Percentiles rank a stretch among this genome's conserved stretches.
Conservation (phyloP, 2,329 filamentous ascomycete species). For the Pseudogymnoascus sp. region DNA sequence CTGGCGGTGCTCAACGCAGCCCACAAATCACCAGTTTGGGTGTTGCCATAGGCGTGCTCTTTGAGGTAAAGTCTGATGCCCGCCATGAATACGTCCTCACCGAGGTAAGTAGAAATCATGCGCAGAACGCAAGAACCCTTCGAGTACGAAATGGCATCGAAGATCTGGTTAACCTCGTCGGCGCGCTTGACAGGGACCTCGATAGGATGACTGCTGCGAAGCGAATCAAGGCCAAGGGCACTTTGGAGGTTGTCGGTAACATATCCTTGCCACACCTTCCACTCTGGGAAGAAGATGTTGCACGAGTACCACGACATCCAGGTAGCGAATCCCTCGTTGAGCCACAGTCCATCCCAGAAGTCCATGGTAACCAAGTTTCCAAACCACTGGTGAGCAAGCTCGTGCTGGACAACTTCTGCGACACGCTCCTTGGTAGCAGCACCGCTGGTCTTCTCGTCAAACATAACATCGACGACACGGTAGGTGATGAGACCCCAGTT, state of each 20-base stretch:
- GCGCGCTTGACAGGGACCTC: conserved; percentile 94
- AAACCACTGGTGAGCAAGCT: conserved; percentile 97
- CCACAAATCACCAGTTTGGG: conserved; percentile 86
- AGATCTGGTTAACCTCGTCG: conserved; percentile 96
- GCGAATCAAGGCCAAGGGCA: conserved; percentile 78
- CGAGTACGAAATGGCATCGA: conserved; percentile 94
- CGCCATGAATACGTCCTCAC: conserved; percentile 87
- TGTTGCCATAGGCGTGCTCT: conserved; percentile 96
- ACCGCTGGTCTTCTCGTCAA: conserved; percentile 87
- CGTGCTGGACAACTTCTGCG: conserved; percentile 93
- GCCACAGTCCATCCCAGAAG: conserved; percentile 96
- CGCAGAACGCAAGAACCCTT: conserved; percentile 93
- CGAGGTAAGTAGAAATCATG: conserved; percentile 94
- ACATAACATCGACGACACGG: conserved; percentile 80
- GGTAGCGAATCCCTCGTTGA: conserved; percentile 89
- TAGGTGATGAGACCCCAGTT: conserved; percentile 98
- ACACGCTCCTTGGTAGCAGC: conserved; percentile 87
- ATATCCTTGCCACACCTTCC: conserved; percentile 96
- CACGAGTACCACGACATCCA: conserved; percentile 94
- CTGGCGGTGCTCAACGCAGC: conserved; percentile 79
- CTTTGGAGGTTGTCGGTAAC: conserved; percentile 88
- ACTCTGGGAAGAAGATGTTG: conserved; percentile 93
- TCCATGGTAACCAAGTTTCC: conserved; percentile 97
- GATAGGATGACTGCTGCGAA: conserved; percentile 92
- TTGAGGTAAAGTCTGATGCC: conserved; percentile 86